These are phyloP conservation scores for Isabelozyma heimii DNA, from an alignment of 805 yeast genomes.

Conservation along the genomic window DNA sequence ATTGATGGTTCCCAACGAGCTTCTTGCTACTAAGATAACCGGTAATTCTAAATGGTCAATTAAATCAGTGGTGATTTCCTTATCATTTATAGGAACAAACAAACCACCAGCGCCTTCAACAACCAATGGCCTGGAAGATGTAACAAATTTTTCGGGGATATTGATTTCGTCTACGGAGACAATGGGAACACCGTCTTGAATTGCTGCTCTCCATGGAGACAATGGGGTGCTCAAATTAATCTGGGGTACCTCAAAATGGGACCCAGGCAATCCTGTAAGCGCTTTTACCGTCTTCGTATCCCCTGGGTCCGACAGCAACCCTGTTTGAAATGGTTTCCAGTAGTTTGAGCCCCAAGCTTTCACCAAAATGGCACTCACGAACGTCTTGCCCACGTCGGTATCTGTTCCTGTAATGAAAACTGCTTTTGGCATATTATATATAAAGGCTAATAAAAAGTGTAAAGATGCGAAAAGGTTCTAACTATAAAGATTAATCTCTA, in stretches of 20 bases:
- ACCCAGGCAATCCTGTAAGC: constrained; percentile 5
- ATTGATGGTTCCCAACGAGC: constrained; percentile 26
- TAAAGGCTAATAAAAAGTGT: no score
- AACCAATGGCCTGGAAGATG: constrained; percentile 10
- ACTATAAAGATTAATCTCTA: no score
- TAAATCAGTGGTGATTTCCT: constrained; percentile 18
- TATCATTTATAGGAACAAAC: constrained; percentile 21
- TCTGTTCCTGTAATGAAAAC: constrained; percentile 30
- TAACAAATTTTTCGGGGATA: constrained; percentile 10
- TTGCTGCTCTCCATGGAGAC: constrained; percentile 24
- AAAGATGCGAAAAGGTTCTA: no score
- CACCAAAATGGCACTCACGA: constrained; percentile 18
- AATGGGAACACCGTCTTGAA: constrained; percentile 10
- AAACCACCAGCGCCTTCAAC: constrained; percentile 30
- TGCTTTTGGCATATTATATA: not conserved
- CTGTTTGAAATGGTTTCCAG: constrained; percentile 31
- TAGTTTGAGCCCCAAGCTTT: constrained; percentile 21
- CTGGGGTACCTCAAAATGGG: constrained; percentile 10
- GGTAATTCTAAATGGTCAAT: constrained; percentile 13
- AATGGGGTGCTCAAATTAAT: constrained; percentile 17
- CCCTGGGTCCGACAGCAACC: constrained; percentile 20
- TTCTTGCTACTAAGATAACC: constrained; percentile 22
- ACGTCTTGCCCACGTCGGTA: constrained; percentile 30
- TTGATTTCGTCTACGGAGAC: constrained; percentile 9
- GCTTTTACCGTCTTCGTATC: constrained; percentile 15